Conservation (phyloP, 2,329 filamentous ascomycete genomes). For the Fulvia fulva region DNA sequence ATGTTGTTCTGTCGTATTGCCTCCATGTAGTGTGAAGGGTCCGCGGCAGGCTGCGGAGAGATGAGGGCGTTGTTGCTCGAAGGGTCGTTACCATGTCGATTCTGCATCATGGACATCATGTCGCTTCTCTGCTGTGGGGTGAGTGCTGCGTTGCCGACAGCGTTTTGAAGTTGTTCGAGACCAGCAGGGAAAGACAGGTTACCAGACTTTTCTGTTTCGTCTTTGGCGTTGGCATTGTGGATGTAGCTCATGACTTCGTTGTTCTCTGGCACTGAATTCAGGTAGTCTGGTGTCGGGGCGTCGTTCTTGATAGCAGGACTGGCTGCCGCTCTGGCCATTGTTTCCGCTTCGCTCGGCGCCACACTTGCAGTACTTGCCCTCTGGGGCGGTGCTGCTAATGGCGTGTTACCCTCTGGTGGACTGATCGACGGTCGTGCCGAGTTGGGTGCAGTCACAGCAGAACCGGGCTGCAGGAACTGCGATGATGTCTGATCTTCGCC, state of each 20-base stretch:
- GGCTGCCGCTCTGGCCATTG: constrained; percentile 12
- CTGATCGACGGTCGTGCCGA: constrained; percentile 26
- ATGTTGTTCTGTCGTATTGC: constrained; percentile 68
- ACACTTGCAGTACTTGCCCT: constrained; percentile 16
- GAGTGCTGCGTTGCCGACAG: constrained; percentile 43
- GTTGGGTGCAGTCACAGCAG: constrained; percentile 23
- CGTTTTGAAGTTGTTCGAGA: constrained; percentile 46
- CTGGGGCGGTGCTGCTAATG: constrained; percentile 11
- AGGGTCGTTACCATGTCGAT: constrained; percentile 41
- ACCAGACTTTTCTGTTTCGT: constrained; percentile 29
- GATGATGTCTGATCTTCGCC: constrained; percentile 31
- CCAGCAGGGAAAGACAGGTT: constrained; percentile 37
- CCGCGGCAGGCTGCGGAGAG: constrained; percentile 50
- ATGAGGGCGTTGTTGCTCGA: constrained; percentile 54
- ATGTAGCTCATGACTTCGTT: constrained; percentile 52
- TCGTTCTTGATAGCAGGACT: constrained; percentile 41
- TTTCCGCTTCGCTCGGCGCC: constrained; percentile 14
- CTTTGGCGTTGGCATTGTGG: constrained; percentile 41
- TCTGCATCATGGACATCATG: constrained; percentile 45
- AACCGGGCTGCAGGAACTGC: constrained; percentile 27
- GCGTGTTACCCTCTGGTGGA: constrained; percentile 22
- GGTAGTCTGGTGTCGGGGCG: constrained; percentile 34
- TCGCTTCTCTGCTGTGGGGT: constrained; percentile 47
- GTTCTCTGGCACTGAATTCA: constrained; percentile 37
- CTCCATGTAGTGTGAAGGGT: constrained; percentile 51